Conservation (phyloP, 805 yeast genomes). For the Hermanozyma aechmeae region DNA sequence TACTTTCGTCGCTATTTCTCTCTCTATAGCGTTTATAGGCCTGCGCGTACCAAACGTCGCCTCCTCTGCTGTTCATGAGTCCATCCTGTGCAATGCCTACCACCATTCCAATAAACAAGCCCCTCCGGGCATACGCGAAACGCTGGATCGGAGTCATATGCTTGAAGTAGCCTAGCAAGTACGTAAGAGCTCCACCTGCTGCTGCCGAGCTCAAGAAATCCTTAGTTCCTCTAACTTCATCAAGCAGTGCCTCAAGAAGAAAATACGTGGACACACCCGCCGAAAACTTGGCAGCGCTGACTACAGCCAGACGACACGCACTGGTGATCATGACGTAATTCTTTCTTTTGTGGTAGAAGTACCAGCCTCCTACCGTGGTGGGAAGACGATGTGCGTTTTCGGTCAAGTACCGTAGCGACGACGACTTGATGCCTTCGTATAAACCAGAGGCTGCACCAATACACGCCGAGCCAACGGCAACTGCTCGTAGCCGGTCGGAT, state of each 20-base stretch:
- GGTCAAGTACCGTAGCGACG: conserved; percentile 57
- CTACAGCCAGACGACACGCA: conserved; percentile 43
- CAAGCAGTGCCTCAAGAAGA: conserved; percentile 54
- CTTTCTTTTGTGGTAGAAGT: conserved; percentile 75
- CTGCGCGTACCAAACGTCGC: conserved; percentile 51
- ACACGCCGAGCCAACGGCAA: conserved; percentile 28
- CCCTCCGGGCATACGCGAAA: conserved; percentile 36
- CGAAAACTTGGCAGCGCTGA: conserved; percentile 26
- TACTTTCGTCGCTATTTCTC: too few relatives aligned
- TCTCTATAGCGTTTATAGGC: neutral
- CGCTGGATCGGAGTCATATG: conserved; percentile 36
- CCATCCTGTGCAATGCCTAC: conserved; percentile 64
- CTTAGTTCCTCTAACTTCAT: conserved; percentile 35
- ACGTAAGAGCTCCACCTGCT: conserved; percentile 46
- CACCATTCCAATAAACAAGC: conserved; percentile 47
- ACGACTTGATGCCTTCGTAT: conserved; percentile 44
- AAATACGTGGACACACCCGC: conserved; percentile 41
- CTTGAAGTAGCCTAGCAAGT: conserved; percentile 37
- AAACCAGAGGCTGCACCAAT: conserved; percentile 47
- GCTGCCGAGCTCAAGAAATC: conserved; percentile 58
- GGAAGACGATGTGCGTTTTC: conserved; percentile 82
- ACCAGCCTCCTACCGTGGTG: conserved; percentile 74
- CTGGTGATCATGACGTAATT: conserved; percentile 60
- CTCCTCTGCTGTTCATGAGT: conserved; percentile 48
- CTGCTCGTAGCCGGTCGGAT: conserved; percentile 31